These are phyloP conservation scores for Cryptosporidium canis DNA, from an alignment of 169 alveolate species.

Conservation along the genomic window DNA sequence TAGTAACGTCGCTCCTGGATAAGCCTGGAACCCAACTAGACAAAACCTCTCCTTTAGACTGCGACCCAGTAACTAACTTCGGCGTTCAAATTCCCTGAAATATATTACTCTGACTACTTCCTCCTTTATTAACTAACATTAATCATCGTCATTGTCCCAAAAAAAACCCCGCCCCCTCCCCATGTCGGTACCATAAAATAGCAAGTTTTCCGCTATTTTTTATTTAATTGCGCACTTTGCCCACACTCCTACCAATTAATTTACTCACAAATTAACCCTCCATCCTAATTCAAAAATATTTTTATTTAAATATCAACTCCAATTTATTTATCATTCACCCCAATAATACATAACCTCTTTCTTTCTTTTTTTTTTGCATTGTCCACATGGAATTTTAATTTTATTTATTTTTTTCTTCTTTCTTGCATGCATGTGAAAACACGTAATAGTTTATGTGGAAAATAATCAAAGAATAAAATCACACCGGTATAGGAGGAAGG, in stretches of 20 bases:
- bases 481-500: background rate
- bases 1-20: too few relatives aligned
- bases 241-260: background rate
- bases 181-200: constrained; percentile 17
- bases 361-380: background rate
- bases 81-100: too few relatives aligned
- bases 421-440: background rate
- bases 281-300: too few relatives aligned
- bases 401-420: too few relatives aligned
- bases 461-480: background rate
- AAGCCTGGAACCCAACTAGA: too few relatives aligned
- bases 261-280: background rate
- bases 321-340: background rate
- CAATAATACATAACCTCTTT: background rate
- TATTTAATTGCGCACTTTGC: background rate
- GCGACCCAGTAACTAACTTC: too few relatives aligned
- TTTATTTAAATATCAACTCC: background rate
- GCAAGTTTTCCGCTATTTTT: constrained; percentile 5
- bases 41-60: too few relatives aligned
- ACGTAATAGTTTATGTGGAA: background rate
- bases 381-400: background rate
- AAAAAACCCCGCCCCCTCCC: background rate
- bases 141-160: background rate
- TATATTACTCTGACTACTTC: background rate
- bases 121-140: background rate